Conservation (phyloP, 1,139 yeast species). For the Zygosaccharomyces sapae region DNA sequence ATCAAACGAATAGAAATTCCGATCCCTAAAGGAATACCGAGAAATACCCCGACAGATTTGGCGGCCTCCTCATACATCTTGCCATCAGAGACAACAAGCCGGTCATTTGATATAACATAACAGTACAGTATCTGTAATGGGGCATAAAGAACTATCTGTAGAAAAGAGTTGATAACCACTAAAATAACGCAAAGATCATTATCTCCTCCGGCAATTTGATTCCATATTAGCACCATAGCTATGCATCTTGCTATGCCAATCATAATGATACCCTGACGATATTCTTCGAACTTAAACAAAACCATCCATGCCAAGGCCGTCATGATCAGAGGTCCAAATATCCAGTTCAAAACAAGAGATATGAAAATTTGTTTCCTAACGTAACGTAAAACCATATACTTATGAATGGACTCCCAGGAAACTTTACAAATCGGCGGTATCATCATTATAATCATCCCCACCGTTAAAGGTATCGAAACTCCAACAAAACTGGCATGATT, state of each 20-base stretch:
- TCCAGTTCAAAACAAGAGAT: slow-evolving; percentile 51
- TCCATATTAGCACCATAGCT: slow-evolving; percentile 65
- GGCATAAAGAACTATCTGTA: slow-evolving; percentile 53
- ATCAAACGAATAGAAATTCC: slow-evolving; percentile 44
- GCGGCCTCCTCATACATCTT: slow-evolving; percentile 45
- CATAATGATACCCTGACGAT: slow-evolving; percentile 53
- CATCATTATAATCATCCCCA: slow-evolving; percentile 57
- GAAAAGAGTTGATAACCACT: slow-evolving; percentile 49
- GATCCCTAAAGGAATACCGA: slow-evolving; percentile 51
- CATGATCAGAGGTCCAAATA: slow-evolving; percentile 56
- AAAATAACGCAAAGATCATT: slow-evolving; percentile 49
- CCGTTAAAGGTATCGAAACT: slow-evolving; percentile 43
- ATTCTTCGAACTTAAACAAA: slow-evolving; percentile 47
- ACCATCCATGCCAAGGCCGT: slow-evolving; percentile 54
- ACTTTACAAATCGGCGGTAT: slow-evolving; percentile 55
- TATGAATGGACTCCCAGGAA: slow-evolving; percentile 44
- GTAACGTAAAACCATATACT: slow-evolving; percentile 25
- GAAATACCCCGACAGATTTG: slow-evolving; percentile 48
- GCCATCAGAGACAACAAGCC: slow-evolving; percentile 22
- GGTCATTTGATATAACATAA: slow-evolving; percentile 37
- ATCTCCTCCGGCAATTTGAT: slow-evolving; percentile 53
- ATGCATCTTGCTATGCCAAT: slow-evolving; percentile 60
- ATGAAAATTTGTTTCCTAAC: slow-evolving; percentile 39
- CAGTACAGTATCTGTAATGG: slow-evolving; percentile 51
- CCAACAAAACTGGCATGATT: slow-evolving; percentile 10